Percentiles rank a stretch among this genome's conserved stretches.
Conservation (phyloP, 2,329 filamentous ascomycete species). For the Sclerotinia spermophila region DNA sequence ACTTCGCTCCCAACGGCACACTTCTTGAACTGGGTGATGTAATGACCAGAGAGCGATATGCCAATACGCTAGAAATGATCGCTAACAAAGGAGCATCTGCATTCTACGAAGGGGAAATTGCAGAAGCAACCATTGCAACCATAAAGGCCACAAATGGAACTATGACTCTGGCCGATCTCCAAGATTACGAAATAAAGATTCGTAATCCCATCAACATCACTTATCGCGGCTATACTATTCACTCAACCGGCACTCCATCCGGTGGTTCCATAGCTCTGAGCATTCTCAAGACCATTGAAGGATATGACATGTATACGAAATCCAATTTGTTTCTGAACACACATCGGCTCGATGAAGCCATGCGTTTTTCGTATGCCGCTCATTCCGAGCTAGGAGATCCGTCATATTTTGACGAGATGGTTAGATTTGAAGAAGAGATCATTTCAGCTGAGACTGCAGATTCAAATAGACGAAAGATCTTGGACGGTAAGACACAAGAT, state of each 20-base stretch:
- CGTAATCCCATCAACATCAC: slow-evolving; percentile 60
- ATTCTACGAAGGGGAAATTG: slow-evolving; percentile 61
- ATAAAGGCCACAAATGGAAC: slow-evolving; percentile 57
- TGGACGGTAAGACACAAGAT: slow-evolving; percentile 67
- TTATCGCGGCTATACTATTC: slow-evolving; percentile 69
- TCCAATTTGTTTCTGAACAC: slow-evolving; percentile 58
- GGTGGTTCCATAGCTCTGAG: slow-evolving; percentile 66
- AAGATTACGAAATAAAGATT: slow-evolving; percentile 61
- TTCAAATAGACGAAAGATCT: slow-evolving; percentile 62
- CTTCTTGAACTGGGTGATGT: slow-evolving; percentile 57
- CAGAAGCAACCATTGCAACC: slow-evolving; percentile 57
- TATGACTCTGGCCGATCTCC: slow-evolving; percentile 64
- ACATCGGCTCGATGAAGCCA: slow-evolving; percentile 82
- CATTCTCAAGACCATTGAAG: slow-evolving; percentile 77
- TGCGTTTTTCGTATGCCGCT: slow-evolving; percentile 82
- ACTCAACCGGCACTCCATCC: slow-evolving; percentile 67
- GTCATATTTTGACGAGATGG: slow-evolving; percentile 61
- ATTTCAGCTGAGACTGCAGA: slow-evolving; percentile 57
- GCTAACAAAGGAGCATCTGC: slow-evolving; percentile 55
- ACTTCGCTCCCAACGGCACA: slow-evolving; percentile 66
- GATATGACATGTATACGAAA: slow-evolving; percentile 50
- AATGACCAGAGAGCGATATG: slow-evolving; percentile 63
- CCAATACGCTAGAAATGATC: slow-evolving; percentile 61
- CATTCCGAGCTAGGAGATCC: slow-evolving; percentile 82
- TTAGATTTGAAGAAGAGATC: slow-evolving; percentile 63